Percentiles rank a stretch among this genome's conserved stretches.
These are phyloP conservation scores for Harringtonia lauricola DNA, from an alignment of 2,329 filamentous ascomycete species.

Conservation along the genomic window DNA sequence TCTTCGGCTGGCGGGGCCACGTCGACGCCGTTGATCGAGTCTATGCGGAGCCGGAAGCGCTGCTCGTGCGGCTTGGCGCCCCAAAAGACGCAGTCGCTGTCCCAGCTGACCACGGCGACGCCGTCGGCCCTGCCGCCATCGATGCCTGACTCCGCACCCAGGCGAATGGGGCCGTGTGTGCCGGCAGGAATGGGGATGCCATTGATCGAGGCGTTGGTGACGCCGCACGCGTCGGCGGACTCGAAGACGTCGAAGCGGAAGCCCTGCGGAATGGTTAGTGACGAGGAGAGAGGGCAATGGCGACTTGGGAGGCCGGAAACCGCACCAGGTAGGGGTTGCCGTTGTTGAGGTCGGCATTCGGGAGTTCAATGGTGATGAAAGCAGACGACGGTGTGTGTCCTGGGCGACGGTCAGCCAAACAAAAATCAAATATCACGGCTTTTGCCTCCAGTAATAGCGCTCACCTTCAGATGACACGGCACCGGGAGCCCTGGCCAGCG, in stretches of 20 bases:
- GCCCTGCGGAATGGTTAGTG: slow-evolving; percentile 14
- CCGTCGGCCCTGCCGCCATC: slow-evolving; percentile 7
- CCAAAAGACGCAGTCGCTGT: slow-evolving; percentile 32
- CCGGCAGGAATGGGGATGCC: slow-evolving; percentile 29
- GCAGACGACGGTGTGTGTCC: slow-evolving; percentile 12
- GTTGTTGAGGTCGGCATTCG: slow-evolving; percentile 6
- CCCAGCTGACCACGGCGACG: slow-evolving; percentile 33
- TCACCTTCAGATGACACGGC: slow-evolving; percentile 9
- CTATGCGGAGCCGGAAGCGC: slow-evolving; percentile 30
- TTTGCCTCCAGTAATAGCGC: too few relatives aligned
- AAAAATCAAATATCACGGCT: neutral
- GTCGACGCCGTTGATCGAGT: slow-evolving; percentile 28
- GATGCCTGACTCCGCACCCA: slow-evolving; percentile 19
- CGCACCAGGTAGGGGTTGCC: slow-evolving; percentile 15
- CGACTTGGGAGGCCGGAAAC: neutral
- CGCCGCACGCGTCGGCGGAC: slow-evolving; percentile 32
- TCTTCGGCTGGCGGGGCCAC: slow-evolving; percentile 17
- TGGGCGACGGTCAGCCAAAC: neutral
- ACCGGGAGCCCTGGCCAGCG: slow-evolving; percentile 19
- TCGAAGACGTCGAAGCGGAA: slow-evolving; percentile 34
- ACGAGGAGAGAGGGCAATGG: neutral
- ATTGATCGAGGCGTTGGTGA: slow-evolving; percentile 35
- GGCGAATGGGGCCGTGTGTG: slow-evolving; percentile 29
- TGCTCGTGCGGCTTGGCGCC: slow-evolving; percentile 29
- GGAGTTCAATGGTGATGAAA: slow-evolving; percentile 15